Conservation (phyloP, 2,329 filamentous ascomycete genomes). For the Trichoderma cornu-damae region DNA sequence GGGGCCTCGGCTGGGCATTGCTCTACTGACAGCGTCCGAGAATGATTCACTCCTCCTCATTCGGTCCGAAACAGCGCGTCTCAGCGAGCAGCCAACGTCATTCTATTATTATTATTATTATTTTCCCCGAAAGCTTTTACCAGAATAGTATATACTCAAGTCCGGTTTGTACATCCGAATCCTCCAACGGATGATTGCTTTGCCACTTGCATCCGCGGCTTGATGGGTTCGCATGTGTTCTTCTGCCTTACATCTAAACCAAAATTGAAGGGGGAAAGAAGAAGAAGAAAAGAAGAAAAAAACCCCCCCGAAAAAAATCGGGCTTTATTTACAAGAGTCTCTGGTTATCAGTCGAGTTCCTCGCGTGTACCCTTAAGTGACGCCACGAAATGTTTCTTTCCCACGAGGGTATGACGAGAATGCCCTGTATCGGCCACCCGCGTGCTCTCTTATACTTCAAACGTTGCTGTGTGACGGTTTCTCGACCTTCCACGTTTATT, state of each 20-base stretch:
- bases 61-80: slow-evolving; percentile 11
- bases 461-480: slow-evolving; percentile 16
- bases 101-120: too few species aligned
- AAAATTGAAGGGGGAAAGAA: background rate
- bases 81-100: background rate
- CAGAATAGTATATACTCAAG: background rate
- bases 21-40: background rate
- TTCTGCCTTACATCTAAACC: background rate
- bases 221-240: background rate
- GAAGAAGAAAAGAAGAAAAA: too few species aligned
- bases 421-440: slow-evolving; percentile 5
- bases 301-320: background rate
- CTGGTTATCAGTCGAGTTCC: background rate
- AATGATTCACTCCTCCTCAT: background rate
- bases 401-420: background rate
- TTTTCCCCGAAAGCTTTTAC: background rate
- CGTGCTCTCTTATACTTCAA: background rate
- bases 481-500: background rate
- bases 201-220: background rate
- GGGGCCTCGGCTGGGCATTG: background rate
- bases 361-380: background rate
- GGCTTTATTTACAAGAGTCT: background rate
- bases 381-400: slow-evolving; percentile 1
- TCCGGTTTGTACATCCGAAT: background rate
- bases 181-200: background rate